These are phyloP conservation scores for Xylariaceae sp. DNA, from an alignment of 2,329 filamentous ascomycete genomes.

Conservation along the genomic window DNA sequence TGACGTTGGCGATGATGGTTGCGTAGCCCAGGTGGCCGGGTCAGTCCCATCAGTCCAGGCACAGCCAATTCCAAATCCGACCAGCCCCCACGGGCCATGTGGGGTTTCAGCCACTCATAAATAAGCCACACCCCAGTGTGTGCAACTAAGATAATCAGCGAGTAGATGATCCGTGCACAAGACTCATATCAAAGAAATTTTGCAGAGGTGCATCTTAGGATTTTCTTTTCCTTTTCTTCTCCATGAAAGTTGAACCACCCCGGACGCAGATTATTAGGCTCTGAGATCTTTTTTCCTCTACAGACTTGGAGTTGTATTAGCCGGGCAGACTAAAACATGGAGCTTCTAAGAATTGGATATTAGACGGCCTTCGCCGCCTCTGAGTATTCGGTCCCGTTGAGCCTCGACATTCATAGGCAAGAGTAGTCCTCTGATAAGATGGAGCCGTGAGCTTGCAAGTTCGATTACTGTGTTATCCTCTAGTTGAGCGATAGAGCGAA, in stretches of 20 bases:
- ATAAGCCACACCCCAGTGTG: background rate
- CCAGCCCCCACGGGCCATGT: background rate
- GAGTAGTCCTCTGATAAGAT: too few species aligned
- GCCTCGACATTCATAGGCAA: conserved; percentile 22
- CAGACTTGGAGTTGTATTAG: conserved; percentile 52
- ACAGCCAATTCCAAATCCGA: conserved; percentile 14
- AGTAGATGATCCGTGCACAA: conserved; percentile 9
- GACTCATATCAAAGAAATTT: conserved; percentile 8
- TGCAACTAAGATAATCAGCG: conserved; percentile 1
- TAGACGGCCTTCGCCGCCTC: conserved; percentile 34
- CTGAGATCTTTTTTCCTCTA: conserved; percentile 35
- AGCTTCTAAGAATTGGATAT: conserved; percentile 63
- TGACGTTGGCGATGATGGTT: conserved; percentile 1
- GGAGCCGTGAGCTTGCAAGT: too few species aligned
- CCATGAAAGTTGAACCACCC: conserved; percentile 53
- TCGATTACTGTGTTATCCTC: too few species aligned
- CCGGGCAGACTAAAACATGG: conserved; percentile 54
- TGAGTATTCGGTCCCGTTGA: conserved; percentile 60
- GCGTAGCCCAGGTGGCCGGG: conserved; percentile 6
- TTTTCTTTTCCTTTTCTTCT: conserved; percentile 30
- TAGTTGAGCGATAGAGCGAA: too few species aligned
- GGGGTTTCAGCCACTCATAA: background rate
- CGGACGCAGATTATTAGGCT: conserved; percentile 51
- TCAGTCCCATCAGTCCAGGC: conserved; percentile 6
- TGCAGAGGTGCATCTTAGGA: conserved; percentile 7